Evolutionary conservation across 768 basidiomycete species (phyloP), one percentile per base, ranked within the genome.

Genomic region (Mycena capillaripes): DNA sequence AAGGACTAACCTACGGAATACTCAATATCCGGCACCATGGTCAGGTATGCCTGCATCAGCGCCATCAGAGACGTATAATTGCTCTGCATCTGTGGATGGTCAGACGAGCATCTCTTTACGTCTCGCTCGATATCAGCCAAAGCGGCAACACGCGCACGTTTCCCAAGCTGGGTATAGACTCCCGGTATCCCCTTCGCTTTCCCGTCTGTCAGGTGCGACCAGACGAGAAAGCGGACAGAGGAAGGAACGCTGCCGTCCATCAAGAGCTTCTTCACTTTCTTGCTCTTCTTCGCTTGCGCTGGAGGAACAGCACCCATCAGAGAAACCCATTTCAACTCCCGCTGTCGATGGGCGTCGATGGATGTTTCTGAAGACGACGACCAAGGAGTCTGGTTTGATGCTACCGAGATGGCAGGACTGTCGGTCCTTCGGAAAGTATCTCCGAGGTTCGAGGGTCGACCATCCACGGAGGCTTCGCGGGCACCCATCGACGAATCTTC

Each of bases 11-110:
- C 93, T 46, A 81, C 84, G 17, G 82, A 83, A 76, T 96, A 96
- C 59, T 86, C 88, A 23, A 95, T 86, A 77, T 96, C 95, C 0
- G 95, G 95, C 0, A 96, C 95, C 95, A 96, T 95, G 21, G 87
- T 89, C 52, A 96, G 79, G 80, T 95, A 96, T 14, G 93, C 93
- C 72, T 93, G 92, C 3, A 92, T 72, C 23, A 93, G 76, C 8
- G 88, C 87, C 27, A 88, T 81, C 11, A 95, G 81, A 0, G 92
- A 87, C 3, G 89, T 87, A 50, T 88, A 85, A 29, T 87, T 86
- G 40, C 86, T 89, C 40, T 89, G 87, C 50, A 93, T 77, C 67
- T 92, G 89, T 8, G 87, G 84, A 34, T 92, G 87, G 48, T 90
- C 89, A 10, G 84, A 79, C 70, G 93, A 94, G 59, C 83, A 88